phyloP scores from a whole-genome alignment of 768 basidiomycete genomes.

The Mycena galericulata region DNA sequence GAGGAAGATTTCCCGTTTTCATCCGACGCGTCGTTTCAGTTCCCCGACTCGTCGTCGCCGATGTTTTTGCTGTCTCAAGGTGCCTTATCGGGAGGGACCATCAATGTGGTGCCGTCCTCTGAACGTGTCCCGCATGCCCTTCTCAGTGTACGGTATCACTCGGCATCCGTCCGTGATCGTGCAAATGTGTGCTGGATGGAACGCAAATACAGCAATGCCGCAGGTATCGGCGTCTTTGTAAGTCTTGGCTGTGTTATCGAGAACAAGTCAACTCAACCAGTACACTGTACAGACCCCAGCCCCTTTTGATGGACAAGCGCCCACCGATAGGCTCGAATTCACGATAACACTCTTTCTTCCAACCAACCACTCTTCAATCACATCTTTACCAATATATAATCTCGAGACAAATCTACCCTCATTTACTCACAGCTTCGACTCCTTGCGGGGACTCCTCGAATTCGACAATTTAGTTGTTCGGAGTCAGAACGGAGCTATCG shows the following conservation, averaged over 20 bases:
- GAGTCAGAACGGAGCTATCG: constrained; percentile 50
- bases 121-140: constrained; percentile 30
- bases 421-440: constrained; percentile 54
- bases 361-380: not conserved
- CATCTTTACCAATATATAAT: constrained; percentile 50
- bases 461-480: constrained; percentile 55
- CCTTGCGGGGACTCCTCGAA: constrained; percentile 48
- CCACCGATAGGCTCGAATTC: constrained; percentile 33
- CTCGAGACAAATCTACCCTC: constrained; percentile 59
- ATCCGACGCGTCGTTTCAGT: constrained; percentile 37
- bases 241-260: constrained; percentile 6
- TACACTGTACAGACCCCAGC: constrained; percentile 30
- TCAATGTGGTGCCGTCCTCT: constrained; percentile 31
- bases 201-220: constrained; percentile 40
- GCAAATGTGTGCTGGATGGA: constrained; percentile 46
- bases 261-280: not conserved
- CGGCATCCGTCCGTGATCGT: constrained; percentile 32
- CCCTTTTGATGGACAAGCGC: constrained; percentile 28
- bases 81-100: constrained; percentile 32
- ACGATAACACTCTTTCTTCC: constrained; percentile 43
- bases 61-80: constrained; percentile 52
- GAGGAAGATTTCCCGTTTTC: constrained; percentile 11
- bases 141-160: constrained; percentile 21
- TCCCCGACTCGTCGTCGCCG: constrained; percentile 44
- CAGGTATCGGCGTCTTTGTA: constrained; percentile 49